Base-by-base conservation (phyloP, 2,329 filamentous ascomycete species). In the Apiospora pterosperma region DNA sequence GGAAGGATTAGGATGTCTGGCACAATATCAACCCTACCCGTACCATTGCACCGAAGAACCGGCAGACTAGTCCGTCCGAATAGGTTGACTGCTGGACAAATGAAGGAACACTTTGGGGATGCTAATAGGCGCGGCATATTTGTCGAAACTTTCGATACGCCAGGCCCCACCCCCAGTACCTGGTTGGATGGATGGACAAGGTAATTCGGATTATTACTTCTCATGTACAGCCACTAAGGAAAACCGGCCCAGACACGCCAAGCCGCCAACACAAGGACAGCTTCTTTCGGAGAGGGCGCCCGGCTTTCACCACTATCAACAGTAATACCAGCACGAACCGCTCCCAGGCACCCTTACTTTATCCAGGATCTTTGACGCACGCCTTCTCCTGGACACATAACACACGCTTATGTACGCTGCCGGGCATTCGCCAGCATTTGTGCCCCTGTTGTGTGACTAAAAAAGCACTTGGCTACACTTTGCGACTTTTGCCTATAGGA, bases 331-430 rank as follows among this genome's bases (percentile, higher is more conserved):
- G 41, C 41, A 25, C 41, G 41, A 44, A 44, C 41, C 21, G 42
- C 16, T 48, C 19, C n/a, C 48, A 55, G 48, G 48, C 48, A 55
- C 48, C 48, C 21, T 34, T n/a, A 7, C 8, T 55, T 34, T 16
- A 55, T 34, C 34, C 19, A 55, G 48, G 28, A 55, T 34, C n/a
- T 55, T 34, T 28, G 42, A 55, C 48, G 48, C 48, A 55, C 8
- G 28, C 48, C 28, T 34, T 28, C 16, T 31, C 31, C 44, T 52
- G 44, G 31, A 52, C 44, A 52, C 48, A 31, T 31, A 55, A 55
- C 48, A 55, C 48, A 55, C 48, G 48, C 48, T 55, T 55, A 38
- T 61, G 59, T 61, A 41, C 36, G 59, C 36, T 61, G 59, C 59
- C 59, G 59, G 36, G 59, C 59, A 38, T 31, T 41, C 41, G 59